A percentile compares a stretch with the other conserved stretches of the same genome.
phyloP scores from a whole-genome alignment of 345 rosid species.

The Draba incana region DNA sequence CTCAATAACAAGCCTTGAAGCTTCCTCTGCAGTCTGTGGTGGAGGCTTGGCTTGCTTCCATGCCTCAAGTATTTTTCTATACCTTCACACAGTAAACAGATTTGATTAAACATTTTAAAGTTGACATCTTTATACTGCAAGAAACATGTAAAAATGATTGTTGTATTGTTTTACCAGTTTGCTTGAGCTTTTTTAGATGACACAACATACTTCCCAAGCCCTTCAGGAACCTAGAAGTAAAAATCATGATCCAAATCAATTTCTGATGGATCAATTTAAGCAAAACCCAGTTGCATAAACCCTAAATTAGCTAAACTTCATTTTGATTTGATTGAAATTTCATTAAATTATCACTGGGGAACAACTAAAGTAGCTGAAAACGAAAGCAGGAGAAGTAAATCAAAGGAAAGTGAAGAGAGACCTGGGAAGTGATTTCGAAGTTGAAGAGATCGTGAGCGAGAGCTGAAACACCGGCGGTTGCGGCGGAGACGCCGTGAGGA shows the following conservation, averaged over 20 bases:
- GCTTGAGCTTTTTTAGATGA: slow-evolving; percentile 92
- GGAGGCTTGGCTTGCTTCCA: slow-evolving; percentile 89
- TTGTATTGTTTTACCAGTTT: slow-evolving; percentile 57
- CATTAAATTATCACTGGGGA: background rate
- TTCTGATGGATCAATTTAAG: background rate
- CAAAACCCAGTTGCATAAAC: background rate
- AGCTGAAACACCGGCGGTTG: slow-evolving; percentile 74
- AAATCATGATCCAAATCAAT: background rate
- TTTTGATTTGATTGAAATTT: background rate
- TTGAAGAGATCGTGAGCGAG: slow-evolving; percentile 76
- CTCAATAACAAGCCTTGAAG: slow-evolving; percentile 60
- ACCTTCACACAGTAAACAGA: slow-evolving; percentile 60
- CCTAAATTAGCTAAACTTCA: background rate
- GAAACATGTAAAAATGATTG: background rate
- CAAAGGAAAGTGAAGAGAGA: slow-evolving; percentile 24
- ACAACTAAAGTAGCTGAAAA: background rate
- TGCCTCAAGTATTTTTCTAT: slow-evolving; percentile 71
- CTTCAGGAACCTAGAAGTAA: slow-evolving; percentile 68
- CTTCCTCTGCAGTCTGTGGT: slow-evolving; percentile 75
- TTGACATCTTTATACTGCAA: slow-evolving; percentile 7
- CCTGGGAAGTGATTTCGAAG: slow-evolving; percentile 85
- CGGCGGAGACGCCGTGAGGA: slow-evolving; percentile 63
- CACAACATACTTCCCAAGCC: slow-evolving; percentile 63
- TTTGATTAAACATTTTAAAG: background rate
- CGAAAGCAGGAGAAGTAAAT: slow-evolving; percentile 11